phyloP scores from a whole-genome alignment of 495 filamentous ascomycete species.

The Penicillium angulare region DNA sequence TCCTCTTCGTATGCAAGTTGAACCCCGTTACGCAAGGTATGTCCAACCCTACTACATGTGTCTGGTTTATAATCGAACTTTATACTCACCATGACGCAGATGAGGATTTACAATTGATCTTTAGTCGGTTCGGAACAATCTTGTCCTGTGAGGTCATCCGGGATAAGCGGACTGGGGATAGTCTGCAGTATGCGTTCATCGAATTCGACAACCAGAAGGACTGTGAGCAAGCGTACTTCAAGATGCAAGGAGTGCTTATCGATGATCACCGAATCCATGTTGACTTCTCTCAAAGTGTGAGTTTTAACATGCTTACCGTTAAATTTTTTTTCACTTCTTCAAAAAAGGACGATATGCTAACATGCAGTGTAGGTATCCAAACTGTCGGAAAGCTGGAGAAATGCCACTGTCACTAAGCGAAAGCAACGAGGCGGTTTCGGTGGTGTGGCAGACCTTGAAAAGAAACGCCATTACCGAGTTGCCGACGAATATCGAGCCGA shows the following conservation, averaged over 20 bases:
- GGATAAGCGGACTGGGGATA: constrained; percentile 91
- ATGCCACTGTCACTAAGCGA: constrained; percentile 81
- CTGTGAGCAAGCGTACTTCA: constrained; percentile 95
- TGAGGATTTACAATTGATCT: constrained; percentile 91
- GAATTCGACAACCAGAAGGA: constrained; percentile 90
- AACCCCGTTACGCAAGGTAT: constrained; percentile 88
- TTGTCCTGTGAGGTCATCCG: constrained; percentile 95
- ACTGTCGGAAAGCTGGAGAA: constrained; percentile 87
- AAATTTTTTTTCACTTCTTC: neutral
- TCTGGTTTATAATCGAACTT: neutral
- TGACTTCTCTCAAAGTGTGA: constrained; percentile 94
- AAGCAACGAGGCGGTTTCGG: constrained; percentile 79
- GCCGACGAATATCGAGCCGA: constrained; percentile 56
- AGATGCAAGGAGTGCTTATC: constrained; percentile 96
- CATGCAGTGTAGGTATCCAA: constrained; percentile 60
- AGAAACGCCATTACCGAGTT: constrained; percentile 80
- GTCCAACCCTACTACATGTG: constrained; percentile 4
- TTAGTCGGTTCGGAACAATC: constrained; percentile 94
- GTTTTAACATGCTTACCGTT: constrained; percentile 12
- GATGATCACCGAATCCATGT: constrained; percentile 98
- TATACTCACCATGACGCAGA: constrained; percentile 45
- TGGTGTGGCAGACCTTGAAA: constrained; percentile 80
- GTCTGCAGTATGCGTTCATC: constrained; percentile 95
- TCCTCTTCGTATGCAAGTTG: constrained; percentile 97
- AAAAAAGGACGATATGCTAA: constrained; percentile 16